Base-by-base conservation (phyloP, 2,329 filamentous ascomycete species). In the Podosphaera fusca region DNA sequence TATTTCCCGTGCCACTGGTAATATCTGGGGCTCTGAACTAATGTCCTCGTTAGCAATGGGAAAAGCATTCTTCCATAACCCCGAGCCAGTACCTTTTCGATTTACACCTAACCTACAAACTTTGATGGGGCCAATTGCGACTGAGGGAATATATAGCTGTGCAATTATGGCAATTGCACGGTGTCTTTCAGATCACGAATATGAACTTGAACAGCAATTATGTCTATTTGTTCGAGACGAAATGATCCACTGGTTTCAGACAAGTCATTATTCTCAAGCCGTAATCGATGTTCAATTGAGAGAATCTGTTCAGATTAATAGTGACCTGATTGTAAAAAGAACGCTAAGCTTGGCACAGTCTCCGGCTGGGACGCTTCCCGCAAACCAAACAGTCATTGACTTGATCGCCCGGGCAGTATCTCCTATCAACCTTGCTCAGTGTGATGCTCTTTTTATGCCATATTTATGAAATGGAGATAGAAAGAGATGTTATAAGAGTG, bases 331-430 rank as follows among this genome's bases (percentile, higher is more conserved):
- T 59, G 88, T 95, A 56, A 95, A 94, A 74, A 80, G 88, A 60
- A 90, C 90, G 2, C 77, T 88, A 61, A 87, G 82, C 66, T 74
- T 98, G 57, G 90, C 90, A 1, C 85, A 87, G 63, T 73, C 79
- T 42, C 67, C 67, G 4, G 79, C 80, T 36, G 82, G 85, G 61
- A 90, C 88, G 66, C 71, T 98, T 63, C 92, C 92, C 5, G 90
- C 90, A 31, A 95, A 94, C 69, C 92, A 99, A 75, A 96, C 90
- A 46, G 87, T 95, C 35, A 90, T 98, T 66, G 92, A 99, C 70
- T 72, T 94, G 60, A 85, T 98, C 60, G 85, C 85, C n/a, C 84
- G 84, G 72, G 88, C 90, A 1, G 89, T 94, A 14, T 94, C 95
- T 70, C 92, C 92, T 1, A 81, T 86, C 72, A 88, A 92, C 68